Evolutionary conservation across 257 asterid genomes (phyloP).

Genomic region (Ballota nigra): DNA sequence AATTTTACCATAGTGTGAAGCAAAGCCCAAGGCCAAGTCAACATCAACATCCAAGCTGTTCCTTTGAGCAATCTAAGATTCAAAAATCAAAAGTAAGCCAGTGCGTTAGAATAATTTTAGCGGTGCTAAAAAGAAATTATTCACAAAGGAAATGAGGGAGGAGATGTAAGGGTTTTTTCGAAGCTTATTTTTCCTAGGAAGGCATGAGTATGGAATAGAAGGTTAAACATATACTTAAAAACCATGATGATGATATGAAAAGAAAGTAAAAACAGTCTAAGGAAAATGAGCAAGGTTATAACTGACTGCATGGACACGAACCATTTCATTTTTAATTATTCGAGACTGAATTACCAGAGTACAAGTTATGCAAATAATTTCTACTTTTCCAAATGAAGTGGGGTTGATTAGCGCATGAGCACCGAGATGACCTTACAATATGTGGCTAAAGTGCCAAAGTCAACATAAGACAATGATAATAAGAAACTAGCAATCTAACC

Average conservation of each 20-base stretch:
- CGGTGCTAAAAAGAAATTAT: not conserved
- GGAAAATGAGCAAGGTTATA: constrained; percentile 1
- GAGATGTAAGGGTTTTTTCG: not conserved
- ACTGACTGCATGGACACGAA: not conserved
- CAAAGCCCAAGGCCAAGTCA: constrained; percentile 92
- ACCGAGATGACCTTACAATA: not conserved
- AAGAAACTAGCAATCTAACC: not conserved
- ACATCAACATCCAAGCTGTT: constrained; percentile 99
- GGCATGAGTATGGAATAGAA: not conserved
- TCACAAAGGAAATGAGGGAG: constrained; percentile 7
- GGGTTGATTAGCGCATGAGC: not conserved
- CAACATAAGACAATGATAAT: not conserved
- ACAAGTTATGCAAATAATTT: not conserved
- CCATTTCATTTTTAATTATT: not conserved
- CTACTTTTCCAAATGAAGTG: not conserved
- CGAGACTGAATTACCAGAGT: not conserved
- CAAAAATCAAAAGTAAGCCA: constrained; percentile 8
- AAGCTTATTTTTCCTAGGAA: not conserved
- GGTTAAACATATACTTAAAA: not conserved
- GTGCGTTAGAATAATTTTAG: not conserved
- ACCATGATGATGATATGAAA: not conserved
- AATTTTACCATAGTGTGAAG: constrained; percentile 91
- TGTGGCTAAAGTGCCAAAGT: not conserved
- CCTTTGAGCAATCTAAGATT: constrained; percentile 84
- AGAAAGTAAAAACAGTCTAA: not conserved